phyloP scores from a whole-genome alignment of 805 yeast species.

The Starmerella stigmatis region DNA sequence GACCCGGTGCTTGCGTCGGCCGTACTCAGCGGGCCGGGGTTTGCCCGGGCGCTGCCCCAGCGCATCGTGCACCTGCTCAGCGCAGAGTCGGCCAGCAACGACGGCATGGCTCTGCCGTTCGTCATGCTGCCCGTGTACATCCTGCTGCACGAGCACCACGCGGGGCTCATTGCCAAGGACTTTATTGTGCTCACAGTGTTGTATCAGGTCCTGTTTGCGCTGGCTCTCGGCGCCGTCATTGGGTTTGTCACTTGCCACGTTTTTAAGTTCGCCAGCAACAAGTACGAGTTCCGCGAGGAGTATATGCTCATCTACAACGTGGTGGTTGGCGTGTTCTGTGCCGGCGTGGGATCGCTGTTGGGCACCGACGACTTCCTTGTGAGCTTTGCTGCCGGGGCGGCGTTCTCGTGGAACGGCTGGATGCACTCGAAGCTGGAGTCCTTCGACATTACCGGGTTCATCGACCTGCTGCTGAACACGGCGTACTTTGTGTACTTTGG shows the following conservation, averaged over 20 bases:
- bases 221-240: conserved; percentile 45
- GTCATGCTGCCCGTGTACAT: conserved; percentile 49
- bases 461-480: conserved; percentile 55
- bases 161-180: conserved; percentile 46
- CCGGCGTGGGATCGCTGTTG: conserved; percentile 51
- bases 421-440: conserved; percentile 50
- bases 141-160: conserved; percentile 37
- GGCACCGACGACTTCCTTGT: conserved; percentile 65
- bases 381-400: conserved; percentile 63
- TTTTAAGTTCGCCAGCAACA: conserved; percentile 37
- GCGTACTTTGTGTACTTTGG: conserved; percentile 63
- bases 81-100: conserved; percentile 69
- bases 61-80: conserved; percentile 50
- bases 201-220: conserved; percentile 39
- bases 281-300: conserved; percentile 17
- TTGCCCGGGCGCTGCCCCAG: conserved; percentile 52
- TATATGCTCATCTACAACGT: conserved; percentile 40
- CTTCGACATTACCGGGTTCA: conserved; percentile 52
- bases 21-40: conserved; percentile 58
- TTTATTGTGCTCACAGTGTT: conserved; percentile 53
- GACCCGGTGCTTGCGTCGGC: conserved; percentile 51
- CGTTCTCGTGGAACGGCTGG: conserved; percentile 66
- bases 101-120: conserved; percentile 53
- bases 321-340: conserved; percentile 48
- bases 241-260: conserved; percentile 45